Evolutionary conservation across 106 monocot species (phyloP).

Genomic region (Dendrobium chrysotoxum): DNA sequence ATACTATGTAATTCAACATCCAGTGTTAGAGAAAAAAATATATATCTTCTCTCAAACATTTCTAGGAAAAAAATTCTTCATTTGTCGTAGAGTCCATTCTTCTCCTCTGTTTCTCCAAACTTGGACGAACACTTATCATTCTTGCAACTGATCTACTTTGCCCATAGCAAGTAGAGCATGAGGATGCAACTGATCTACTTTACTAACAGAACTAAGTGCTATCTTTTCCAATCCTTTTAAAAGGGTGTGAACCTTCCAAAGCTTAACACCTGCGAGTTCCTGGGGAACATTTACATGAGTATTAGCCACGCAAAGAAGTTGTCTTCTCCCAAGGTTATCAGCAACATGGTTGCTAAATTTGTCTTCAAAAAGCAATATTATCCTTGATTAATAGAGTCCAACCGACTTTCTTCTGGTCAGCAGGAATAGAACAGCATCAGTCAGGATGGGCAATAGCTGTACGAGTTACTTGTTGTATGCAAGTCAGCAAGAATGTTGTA

Average conservation of each 20-base stretch:
- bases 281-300: slow-evolving; percentile 63
- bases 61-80: no score
- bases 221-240: slow-evolving; percentile 91
- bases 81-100: no score
- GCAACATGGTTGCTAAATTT: slow-evolving; percentile 65
- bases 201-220: no score
- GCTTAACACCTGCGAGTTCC: slow-evolving; percentile 63
- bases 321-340: slow-evolving; percentile 85
- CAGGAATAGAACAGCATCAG: slow-evolving; percentile 74
- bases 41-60: no score
- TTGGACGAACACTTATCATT: slow-evolving; percentile 14
- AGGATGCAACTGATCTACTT: slow-evolving; percentile 70
- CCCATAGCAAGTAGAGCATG: slow-evolving; percentile 87
- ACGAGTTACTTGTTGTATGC: slow-evolving; percentile 71
- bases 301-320: slow-evolving; percentile 95
- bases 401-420: slow-evolving; percentile 71
- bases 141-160: slow-evolving; percentile 60
- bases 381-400: slow-evolving; percentile 86
- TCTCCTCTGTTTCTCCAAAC: no score
- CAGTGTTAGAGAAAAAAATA: no score
- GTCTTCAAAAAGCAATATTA: slow-evolving; percentile 94
- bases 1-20: no score
- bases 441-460: slow-evolving; percentile 95
- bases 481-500: slow-evolving; percentile 93
- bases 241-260: slow-evolving; percentile 96